A percentile compares a stretch with the other conserved stretches of the same genome.
Evolutionary conservation across 176 grass and related monocot genomes (phyloP).

Genomic region (Elaeis guineensis): DNA sequence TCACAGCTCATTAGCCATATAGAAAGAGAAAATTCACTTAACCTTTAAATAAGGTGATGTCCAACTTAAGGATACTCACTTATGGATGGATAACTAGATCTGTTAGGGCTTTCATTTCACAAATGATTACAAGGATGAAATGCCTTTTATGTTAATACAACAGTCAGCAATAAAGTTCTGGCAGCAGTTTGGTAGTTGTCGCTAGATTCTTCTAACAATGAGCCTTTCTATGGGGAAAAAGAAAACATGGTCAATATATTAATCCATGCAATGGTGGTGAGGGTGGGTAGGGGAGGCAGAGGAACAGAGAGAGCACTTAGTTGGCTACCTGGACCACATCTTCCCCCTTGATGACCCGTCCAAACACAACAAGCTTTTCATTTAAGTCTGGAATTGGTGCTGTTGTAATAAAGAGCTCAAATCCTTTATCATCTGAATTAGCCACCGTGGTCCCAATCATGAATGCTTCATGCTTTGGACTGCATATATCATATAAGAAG

Average conservation of each 20-base stretch:
- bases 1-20: too few relatives aligned
- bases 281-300: background rate
- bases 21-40: too few relatives aligned
- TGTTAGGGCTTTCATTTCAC: too few relatives aligned
- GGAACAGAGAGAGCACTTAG: constrained; percentile 6
- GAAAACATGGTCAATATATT: background rate
- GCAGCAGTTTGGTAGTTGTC: too few relatives aligned
- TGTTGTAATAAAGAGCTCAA: constrained; percentile 94
- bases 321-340: constrained; percentile 90
- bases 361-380: constrained; percentile 86
- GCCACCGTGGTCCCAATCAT: constrained; percentile 73
- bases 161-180: too few relatives aligned
- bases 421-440: constrained; percentile 63
- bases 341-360: constrained; percentile 67
- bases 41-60: too few relatives aligned
- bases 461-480: constrained; percentile 85
- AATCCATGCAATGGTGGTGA: background rate
- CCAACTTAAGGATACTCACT: too few relatives aligned
- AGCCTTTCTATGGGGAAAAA: too few relatives aligned
- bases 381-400: constrained; percentile 87
- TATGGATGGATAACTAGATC: too few relatives aligned
- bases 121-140: too few relatives aligned
- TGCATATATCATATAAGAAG: constrained; percentile 20
- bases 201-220: too few relatives aligned
- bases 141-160: too few relatives aligned